Percentiles rank a stretch among this genome's conserved stretches.
Conservation (phyloP, 805 yeast genomes). For the Teunomyces atbi region DNA sequence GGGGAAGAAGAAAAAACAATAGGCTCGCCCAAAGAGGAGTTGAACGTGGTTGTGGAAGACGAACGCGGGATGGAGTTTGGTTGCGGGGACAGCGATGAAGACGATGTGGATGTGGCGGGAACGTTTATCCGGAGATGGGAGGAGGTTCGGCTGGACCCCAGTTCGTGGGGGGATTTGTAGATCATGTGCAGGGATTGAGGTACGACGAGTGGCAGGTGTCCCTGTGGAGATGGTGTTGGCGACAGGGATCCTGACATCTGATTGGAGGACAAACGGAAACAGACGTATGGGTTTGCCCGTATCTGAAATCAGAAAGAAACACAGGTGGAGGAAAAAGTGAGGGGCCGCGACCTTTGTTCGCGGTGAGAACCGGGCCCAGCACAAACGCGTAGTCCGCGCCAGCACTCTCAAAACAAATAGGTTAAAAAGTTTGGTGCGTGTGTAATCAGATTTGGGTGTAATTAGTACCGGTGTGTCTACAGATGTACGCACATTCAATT, state of each 20-base stretch:
- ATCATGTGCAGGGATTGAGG: not conserved
- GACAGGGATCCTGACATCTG: conserved; percentile 2
- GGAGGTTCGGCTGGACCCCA: not conserved
- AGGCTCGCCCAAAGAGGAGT: conserved; percentile 5
- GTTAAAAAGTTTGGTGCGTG: too few species aligned
- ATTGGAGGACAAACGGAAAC: not conserved
- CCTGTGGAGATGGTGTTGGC: not conserved
- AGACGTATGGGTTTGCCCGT: not conserved
- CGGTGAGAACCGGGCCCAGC: not conserved
- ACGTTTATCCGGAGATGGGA: conserved; percentile 1
- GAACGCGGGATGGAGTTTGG: not conserved
- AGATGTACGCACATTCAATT: not conserved
- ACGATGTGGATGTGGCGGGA: not conserved
- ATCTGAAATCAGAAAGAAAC: not conserved
- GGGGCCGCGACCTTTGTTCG: not conserved
- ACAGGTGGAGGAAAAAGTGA: conserved; percentile 1
- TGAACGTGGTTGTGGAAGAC: not conserved
- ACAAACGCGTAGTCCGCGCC: too few species aligned
- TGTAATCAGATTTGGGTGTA: too few species aligned
- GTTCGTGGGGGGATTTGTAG: not conserved
- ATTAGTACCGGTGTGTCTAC: too few species aligned
- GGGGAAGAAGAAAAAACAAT: conserved; percentile 7
- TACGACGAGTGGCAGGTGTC: not conserved
- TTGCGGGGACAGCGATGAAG: not conserved
- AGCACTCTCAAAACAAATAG: too few species aligned